phyloP scores from a whole-genome alignment of 1,139 yeast genomes.

The Suhomyces wounanorum region DNA sequence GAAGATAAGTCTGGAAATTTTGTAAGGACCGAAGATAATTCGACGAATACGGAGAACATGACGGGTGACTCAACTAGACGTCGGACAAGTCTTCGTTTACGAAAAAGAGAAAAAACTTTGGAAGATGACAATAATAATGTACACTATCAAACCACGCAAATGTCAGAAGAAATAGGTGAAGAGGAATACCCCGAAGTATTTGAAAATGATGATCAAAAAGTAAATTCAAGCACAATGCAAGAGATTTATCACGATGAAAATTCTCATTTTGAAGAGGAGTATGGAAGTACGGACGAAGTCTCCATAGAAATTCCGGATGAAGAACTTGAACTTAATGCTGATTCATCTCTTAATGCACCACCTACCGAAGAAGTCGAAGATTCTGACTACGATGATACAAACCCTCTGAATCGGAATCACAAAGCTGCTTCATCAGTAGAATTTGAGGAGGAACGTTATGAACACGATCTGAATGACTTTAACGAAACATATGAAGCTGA shows the following conservation, averaged over 20 bases:
- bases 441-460: neutral
- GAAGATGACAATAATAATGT: neutral
- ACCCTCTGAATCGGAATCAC: neutral
- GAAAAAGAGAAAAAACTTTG: neutral
- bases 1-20: too few species aligned
- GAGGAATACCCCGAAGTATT: neutral
- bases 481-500: neutral
- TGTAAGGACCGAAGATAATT: neutral
- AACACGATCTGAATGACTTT: neutral
- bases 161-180: neutral
- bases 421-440: neutral
- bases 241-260: neutral
- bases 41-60: neutral
- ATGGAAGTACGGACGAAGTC: neutral
- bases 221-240: too few species aligned
- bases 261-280: neutral
- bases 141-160: neutral
- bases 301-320: neutral
- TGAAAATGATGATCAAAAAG: neutral
- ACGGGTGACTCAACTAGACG: neutral
- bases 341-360: neutral
- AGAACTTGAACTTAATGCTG: neutral
- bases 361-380: neutral
- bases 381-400: neutral
- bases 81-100: neutral